Evolutionary conservation across 495 filamentous ascomycete species (phyloP), one percentile per base, ranked within the genome.

Genomic region (Tuber calosporum): DNA sequence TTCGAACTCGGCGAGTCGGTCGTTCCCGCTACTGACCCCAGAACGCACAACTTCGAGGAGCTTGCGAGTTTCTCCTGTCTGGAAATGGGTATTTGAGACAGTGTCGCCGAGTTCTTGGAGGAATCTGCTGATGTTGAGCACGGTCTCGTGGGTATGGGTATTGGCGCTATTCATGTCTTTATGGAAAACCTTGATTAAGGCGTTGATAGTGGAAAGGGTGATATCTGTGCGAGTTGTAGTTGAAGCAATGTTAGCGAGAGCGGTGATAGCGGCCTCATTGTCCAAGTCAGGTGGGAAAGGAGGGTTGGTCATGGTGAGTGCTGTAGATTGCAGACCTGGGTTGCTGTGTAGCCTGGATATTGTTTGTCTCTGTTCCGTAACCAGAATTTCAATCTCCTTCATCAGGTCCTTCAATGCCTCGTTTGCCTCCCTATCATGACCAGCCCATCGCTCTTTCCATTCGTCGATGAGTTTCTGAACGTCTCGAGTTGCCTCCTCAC

Each of bases 21-120:
- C 80, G 72, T 81, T 82, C 69, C 72, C 73, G 68, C 77, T 77
- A 69, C 77, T 67, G 66, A 81, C 77, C 37, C 80, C 80, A 72
- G 72, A 79, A 68, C 80, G 69, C 71, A 82, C 76, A 48, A 82
- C 80, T 76, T 82, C 80, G 70, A 82, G 73, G 72, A 82, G 72
- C 73, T 82, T 81, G 71, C 80, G 73, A 69, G 78, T 74, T 70
- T 82, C 80, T 69, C 80, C 74, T 37, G 77, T 69, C 68, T 81
- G 74, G 68, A 72, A 73, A 71, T 81, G 75, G 68, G 80, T 74
- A 70, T 72, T 72, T 66, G 78, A 72, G 53, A 77, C 70, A 38
- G 81, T 73, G 58, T 78, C 53, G 70, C 74, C 74, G 66, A 82
- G 73, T 66, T 79, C 80, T 62, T 81, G 77, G 66, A 82, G 73